Evolutionary conservation across 23 red algal species (phyloP), one percentile per base, ranked within the genome.

Genomic region (Gracilaria caudata): DNA sequence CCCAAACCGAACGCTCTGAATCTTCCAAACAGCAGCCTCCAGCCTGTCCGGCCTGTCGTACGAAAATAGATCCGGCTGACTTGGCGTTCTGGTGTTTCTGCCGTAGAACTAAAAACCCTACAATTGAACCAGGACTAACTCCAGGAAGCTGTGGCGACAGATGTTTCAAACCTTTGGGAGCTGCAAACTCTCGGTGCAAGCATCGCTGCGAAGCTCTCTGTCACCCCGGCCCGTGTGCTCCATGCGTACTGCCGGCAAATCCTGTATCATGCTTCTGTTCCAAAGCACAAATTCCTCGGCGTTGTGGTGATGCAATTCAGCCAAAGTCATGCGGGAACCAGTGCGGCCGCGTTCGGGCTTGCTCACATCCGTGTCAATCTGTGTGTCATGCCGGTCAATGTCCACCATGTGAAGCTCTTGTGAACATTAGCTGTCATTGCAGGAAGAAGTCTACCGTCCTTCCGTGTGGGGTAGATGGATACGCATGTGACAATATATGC

Each of bases 211-310:
- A 43, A 7, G 66, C 66, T 56, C 26, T 90, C n/a, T 95, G 93
- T 74, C 93, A 95, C 47, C 93, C 93, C 20, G 93, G 93, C 33
- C 93, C 93, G 28, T 95, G 93, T 39, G 68, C 74, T 32, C 91
- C 91, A 13, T 94, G 91, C 77, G 66, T 64, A 29, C 38, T 85
- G 28, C 61, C 54, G 12, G 54, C 44, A 26, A 49, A 60, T 21
- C 51, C 73, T 23, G 77, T 51, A 28, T 45, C 39, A 19, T 95
- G 93, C 54, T 73, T 77, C 34, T 95, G 93, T 76, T 78, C 56
- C 0, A 86, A 86, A 40, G n/a, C 77, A 19, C 35, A 55, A 26
- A 47, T 80, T 21, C 49, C 44, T 20, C 57, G 84, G 4, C 61
- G 55, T 25, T 94, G 91, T 79, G 78, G 86, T 36, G 86, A 90